These are phyloP conservation scores for Ceratocystis variospora DNA, from an alignment of 2,329 filamentous ascomycete species.

Conservation along the genomic window DNA sequence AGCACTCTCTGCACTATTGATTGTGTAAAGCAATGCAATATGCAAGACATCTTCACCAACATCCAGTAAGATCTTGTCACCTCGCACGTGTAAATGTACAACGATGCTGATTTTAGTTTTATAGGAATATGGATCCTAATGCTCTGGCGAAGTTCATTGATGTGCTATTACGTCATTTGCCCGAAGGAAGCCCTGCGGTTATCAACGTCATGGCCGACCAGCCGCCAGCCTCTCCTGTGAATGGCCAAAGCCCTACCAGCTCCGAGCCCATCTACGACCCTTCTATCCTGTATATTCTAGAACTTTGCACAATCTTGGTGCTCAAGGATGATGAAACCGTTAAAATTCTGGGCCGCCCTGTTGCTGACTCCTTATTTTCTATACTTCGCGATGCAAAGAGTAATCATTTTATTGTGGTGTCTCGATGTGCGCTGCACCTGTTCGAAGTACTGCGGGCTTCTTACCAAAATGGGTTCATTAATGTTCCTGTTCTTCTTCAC, in stretches of 20 bases:
- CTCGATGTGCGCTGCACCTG: slow-evolving; percentile 74
- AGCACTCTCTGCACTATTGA: slow-evolving; percentile 90
- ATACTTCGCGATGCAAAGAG: slow-evolving; percentile 66
- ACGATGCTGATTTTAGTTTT: slow-evolving; percentile 3
- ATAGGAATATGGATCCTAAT: slow-evolving; percentile 46
- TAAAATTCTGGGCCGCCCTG: slow-evolving; percentile 57
- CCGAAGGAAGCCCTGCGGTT: slow-evolving; percentile 64
- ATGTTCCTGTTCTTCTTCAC: slow-evolving; percentile 82
- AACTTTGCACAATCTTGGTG: slow-evolving; percentile 72
- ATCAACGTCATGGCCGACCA: slow-evolving; percentile 85
- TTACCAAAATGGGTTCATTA: slow-evolving; percentile 83
- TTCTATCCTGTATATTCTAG: slow-evolving; percentile 75
- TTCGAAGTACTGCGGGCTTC: slow-evolving; percentile 68
- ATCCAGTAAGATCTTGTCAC: slow-evolving; percentile 47
- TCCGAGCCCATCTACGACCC: slow-evolving; percentile 63
- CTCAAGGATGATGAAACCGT: slow-evolving; percentile 63
- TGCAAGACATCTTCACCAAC: slow-evolving; percentile 70
- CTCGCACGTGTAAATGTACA: background rate
- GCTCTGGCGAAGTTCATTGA: slow-evolving; percentile 43
- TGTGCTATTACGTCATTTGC: slow-evolving; percentile 67
- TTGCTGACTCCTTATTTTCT: slow-evolving; percentile 67
- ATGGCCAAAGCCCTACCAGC: slow-evolving; percentile 41
- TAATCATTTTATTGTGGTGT: slow-evolving; percentile 71
- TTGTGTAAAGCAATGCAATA: slow-evolving; percentile 79
- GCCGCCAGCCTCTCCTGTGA: slow-evolving; percentile 46